Conservation (phyloP, 2,329 filamentous ascomycete genomes). For the Sporothrix phasma region DNA sequence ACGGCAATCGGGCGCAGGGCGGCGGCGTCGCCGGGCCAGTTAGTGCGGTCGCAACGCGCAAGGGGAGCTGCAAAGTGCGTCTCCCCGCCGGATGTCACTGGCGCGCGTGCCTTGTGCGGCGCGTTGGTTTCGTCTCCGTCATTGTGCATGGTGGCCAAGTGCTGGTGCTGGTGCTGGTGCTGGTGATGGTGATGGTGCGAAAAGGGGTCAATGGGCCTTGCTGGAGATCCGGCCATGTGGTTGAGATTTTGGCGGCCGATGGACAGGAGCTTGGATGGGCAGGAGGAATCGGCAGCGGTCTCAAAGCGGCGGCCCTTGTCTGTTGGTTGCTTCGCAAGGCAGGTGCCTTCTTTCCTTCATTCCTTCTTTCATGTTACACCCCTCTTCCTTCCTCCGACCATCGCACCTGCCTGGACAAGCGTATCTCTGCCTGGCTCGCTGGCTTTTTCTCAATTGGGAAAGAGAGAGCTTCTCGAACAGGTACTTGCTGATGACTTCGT, state of each 20-base stretch:
- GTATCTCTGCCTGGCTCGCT: background rate
- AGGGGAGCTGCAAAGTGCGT: background rate
- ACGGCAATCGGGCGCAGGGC: background rate
- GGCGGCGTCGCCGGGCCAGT: background rate
- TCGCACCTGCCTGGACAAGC: background rate
- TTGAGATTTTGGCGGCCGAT: background rate
- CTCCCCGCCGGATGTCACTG: background rate
- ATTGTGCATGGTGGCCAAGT: background rate
- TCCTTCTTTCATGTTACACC: too few relatives aligned
- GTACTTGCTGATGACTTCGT: background rate
- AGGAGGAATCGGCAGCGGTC: background rate
- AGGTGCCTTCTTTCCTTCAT: background rate
- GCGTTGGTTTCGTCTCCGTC: background rate
- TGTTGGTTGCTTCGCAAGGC: background rate
- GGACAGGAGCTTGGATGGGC: background rate
- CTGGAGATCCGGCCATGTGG: background rate
- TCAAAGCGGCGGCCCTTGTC: background rate
- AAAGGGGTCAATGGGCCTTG: background rate
- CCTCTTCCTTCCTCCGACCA: too few relatives aligned
- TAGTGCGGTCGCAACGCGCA: background rate
- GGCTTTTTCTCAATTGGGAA: background rate
- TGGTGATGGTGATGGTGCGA: background rate
- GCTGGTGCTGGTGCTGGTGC: too few relatives aligned
- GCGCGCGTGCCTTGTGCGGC: background rate
- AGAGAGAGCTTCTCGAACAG: background rate